Percentiles rank a stretch among this genome's conserved stretches.
phyloP scores from a whole-genome alignment of 169 alveolate species.

The Plasmodium blacklocki region DNA sequence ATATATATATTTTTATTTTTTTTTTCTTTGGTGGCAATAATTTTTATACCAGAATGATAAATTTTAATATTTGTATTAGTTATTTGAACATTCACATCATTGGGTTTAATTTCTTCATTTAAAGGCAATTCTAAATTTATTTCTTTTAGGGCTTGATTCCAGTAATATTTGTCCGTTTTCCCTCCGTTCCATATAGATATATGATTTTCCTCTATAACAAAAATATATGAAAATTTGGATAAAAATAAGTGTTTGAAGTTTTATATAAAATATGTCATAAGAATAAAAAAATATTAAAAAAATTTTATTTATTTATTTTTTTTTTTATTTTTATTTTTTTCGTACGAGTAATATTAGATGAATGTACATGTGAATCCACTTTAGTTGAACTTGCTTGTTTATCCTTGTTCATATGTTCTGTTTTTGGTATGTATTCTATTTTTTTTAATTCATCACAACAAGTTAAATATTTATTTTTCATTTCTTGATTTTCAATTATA shows the following conservation, averaged over 20 bases:
- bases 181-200: slow-evolving; percentile 85
- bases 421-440: slow-evolving; percentile 12
- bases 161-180: slow-evolving; percentile 79
- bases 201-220: slow-evolving; percentile 45
- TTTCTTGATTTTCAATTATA: slow-evolving; percentile 68
- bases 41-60: slow-evolving; percentile 30
- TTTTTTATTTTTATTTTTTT: not conserved
- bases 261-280: not conserved
- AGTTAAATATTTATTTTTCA: slow-evolving; percentile 54
- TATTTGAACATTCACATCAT: slow-evolving; percentile 60
- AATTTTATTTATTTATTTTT: not conserved
- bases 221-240: not conserved
- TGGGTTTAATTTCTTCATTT: slow-evolving; percentile 45
- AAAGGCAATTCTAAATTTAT: slow-evolving; percentile 81
- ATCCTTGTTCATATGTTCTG: slow-evolving; percentile 12
- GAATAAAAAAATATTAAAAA: not conserved
- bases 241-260: not conserved
- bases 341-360: slow-evolving; percentile 1
- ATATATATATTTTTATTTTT: not conserved
- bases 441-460: slow-evolving; percentile 65
- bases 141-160: slow-evolving; percentile 85
- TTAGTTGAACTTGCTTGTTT: slow-evolving; percentile 2
- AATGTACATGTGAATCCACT: not conserved
- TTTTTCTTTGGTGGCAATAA: no score
- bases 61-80: slow-evolving; percentile 52